Evolutionary conservation across 129 eudicot species (phyloP).

Genomic region (Scalesia atractyloides): DNA sequence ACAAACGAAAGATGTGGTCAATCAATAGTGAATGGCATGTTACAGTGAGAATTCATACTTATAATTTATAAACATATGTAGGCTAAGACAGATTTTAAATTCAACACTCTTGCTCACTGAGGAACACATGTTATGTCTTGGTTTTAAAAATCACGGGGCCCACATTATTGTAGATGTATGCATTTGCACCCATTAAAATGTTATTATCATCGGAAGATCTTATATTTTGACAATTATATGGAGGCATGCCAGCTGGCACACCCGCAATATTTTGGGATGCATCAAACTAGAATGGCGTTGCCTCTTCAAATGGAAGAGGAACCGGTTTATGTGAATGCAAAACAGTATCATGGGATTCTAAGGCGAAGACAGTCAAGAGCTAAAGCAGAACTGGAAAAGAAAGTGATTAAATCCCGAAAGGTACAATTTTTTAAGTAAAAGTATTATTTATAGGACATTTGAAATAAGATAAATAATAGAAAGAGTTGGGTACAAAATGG

Average conservation of each 20-base stretch:
- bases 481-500: neutral
- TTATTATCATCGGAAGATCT: neutral
- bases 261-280: constrained; percentile 53
- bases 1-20: neutral
- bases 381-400: constrained; percentile 70
- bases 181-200: neutral
- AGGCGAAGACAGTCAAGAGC: constrained; percentile 81
- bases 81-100: neutral
- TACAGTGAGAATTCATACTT: neutral
- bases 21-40: neutral
- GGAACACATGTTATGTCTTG: neutral
- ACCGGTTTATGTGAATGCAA: constrained; percentile 78
- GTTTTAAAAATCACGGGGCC: too few relatives aligned
- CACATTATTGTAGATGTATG: neutral
- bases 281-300: constrained; percentile 53
- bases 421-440: constrained; percentile 22
- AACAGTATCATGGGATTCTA: constrained; percentile 74
- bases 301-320: constrained; percentile 78
- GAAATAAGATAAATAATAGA: too few relatives aligned
- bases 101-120: neutral
- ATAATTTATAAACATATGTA: neutral
- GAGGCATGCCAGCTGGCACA: constrained; percentile 48
- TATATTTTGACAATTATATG: constrained; percentile 18
- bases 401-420: constrained; percentile 59
- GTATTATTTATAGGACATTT: neutral